Evolutionary conservation across 108 stramenopile genomes (phyloP).

Genomic region (Asterionellopsis glacialis): DNA sequence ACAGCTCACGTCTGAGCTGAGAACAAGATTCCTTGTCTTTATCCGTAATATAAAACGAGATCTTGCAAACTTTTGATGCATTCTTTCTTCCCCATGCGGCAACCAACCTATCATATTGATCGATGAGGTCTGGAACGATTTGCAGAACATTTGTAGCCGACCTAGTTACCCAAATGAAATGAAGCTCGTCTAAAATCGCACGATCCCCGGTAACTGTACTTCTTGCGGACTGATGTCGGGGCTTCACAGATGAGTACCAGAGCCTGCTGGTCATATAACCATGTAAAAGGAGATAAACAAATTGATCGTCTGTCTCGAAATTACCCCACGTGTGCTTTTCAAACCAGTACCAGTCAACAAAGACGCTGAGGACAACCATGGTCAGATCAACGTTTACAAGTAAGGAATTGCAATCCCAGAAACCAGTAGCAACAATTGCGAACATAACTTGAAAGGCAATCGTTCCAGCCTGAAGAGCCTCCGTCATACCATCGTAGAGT

Average conservation of each 20-base stretch:
- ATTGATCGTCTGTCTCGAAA: conserved; percentile 2
- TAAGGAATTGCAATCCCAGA: conserved; percentile 21
- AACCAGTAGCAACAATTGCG: conserved; percentile 12
- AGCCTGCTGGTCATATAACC: conserved; percentile 11
- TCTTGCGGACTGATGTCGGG: conserved; percentile 1
- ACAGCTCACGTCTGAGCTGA: conserved; percentile 19
- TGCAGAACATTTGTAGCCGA: conserved; percentile 23
- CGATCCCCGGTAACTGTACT: too few species aligned
- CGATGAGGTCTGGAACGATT: conserved; percentile 26
- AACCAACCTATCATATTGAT: conserved; percentile 24
- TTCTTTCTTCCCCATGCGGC: conserved; percentile 27
- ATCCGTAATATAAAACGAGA: too few species aligned
- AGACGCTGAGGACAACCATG: conserved; percentile 11
- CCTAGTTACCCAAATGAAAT: conserved; percentile 31
- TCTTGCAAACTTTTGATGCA: conserved; percentile 26
- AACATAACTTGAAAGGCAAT: conserved; percentile 26
- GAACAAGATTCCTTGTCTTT: conserved; percentile 8
- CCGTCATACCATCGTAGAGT: conserved; percentile 14
- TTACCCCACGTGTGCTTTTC: neutral
- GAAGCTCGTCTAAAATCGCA: conserved; percentile 11
- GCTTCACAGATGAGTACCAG: conserved; percentile 25
- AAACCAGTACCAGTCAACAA: conserved; percentile 32
- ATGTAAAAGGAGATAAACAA: too few species aligned
- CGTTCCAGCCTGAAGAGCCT: conserved; percentile 23
- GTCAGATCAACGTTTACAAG: conserved; percentile 23